Evolutionary conservation across 202 grass and related monocot species (phyloP), one percentile per base, ranked within the genome.

Genomic region (Carex sylvatica): DNA sequence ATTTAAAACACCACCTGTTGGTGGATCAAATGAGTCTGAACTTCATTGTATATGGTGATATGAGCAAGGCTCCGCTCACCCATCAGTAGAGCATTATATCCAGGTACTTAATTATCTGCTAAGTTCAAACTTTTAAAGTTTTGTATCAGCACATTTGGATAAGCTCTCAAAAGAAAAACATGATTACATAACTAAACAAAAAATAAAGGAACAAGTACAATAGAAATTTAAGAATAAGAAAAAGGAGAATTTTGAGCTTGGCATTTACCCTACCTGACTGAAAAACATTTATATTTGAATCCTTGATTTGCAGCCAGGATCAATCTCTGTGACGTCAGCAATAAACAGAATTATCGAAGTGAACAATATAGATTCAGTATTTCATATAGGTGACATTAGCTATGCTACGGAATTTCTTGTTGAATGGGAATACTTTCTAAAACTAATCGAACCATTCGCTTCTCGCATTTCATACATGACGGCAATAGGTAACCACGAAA

Each of bases 341-440:
- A 82, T 97, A 20, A 70, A 83, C 51, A 84, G 87, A 49, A 91
- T 87, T 71, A 65, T 92, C 44, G 52, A 85, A 44, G 71, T 40
- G 7, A 66, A 81, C 42, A 90, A 84, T 24, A 82, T 97, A 18
- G 88, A 94, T 83, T 92, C 91, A 0, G 80, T 97, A 86, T 97
- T 97, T 59, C 94, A 97, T 83, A 94, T 97, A 22, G 94, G 94
- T 38, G 94, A 94, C 52, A 94, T 97, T 74, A 97, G 94, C 79
- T 97, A 97, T 5, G 91, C 94, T 47, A 94, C 94, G 0, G 91
- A 89, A 6, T 97, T 97, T 78, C 62, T 97, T 26, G 89, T 88
- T n/a, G 91, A 97, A 79, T 97, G 94, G 94, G 94, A 97, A 28
- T 94, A 87, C 70, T 97, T 97, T 87, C 91, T 94, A 2, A 75